phyloP scores from a whole-genome alignment of 2,329 filamentous ascomycete genomes.

The Diaporthe nobilis region DNA sequence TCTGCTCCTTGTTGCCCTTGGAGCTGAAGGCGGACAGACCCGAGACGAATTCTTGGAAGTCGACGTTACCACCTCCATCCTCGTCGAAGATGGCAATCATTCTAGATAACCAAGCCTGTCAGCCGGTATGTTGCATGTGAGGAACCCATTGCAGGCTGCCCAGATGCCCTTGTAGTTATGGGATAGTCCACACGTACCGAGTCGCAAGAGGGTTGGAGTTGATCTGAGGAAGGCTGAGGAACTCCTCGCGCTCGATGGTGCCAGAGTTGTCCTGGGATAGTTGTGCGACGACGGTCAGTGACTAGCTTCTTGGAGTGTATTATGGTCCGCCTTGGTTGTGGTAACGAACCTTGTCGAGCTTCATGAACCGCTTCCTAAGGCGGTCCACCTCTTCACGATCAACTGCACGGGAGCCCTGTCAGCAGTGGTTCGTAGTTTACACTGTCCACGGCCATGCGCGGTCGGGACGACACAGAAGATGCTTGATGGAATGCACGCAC shows the following conservation, averaged over 20 bases:
- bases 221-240: conserved; percentile 96
- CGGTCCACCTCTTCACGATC: conserved; percentile 97
- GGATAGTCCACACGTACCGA: conserved; percentile 68
- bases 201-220: conserved; percentile 98
- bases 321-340: background rate
- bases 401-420: conserved; percentile 67
- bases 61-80: conserved; percentile 96
- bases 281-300: conserved; percentile 20
- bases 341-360: conserved; percentile 88
- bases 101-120: conserved; percentile 58
- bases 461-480: background rate
- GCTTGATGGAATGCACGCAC: conserved; percentile 62
- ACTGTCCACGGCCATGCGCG: background rate
- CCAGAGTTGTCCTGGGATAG: conserved; percentile 88
- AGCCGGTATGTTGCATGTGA: background rate
- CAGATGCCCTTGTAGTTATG: background rate
- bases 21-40: conserved; percentile 95
- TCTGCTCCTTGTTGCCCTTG: conserved; percentile 99
- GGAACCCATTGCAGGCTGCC: background rate
- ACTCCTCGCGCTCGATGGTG: conserved; percentile 98
- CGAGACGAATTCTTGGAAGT: conserved; percentile 98
- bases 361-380: conserved; percentile 98
- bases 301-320: background rate
- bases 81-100: conserved; percentile 99
- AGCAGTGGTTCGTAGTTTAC: background rate